phyloP scores from a whole-genome alignment of 2,329 filamentous ascomycete genomes.

The Cordyceps tenuipes region DNA sequence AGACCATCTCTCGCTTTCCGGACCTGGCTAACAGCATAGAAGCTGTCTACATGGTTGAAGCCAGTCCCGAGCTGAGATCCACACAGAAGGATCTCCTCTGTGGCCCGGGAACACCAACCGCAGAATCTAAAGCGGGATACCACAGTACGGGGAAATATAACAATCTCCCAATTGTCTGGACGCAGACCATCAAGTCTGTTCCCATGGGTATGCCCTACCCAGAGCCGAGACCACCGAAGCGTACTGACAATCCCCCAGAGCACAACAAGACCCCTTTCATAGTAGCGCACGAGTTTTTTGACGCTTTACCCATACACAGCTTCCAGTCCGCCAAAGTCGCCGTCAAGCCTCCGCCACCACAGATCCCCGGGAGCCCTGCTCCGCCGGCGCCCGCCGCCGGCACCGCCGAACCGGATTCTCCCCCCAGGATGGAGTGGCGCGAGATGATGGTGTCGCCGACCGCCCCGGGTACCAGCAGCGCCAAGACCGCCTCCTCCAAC shows the following conservation, averaged over 20 bases:
- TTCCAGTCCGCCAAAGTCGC: conserved; percentile 64
- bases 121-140: conserved; percentile 64
- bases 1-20: conserved; percentile 82
- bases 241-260: conserved; percentile 30
- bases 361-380: conserved; percentile 23
- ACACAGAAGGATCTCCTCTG: conserved; percentile 78
- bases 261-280: conserved; percentile 77
- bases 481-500: conserved; percentile 38
- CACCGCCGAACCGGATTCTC: conserved; percentile 29
- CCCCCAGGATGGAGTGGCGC: conserved; percentile 57
- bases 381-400: conserved; percentile 29
- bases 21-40: conserved; percentile 69
- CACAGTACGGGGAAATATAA: conserved; percentile 69
- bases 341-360: conserved; percentile 14
- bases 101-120: conserved; percentile 56
- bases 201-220: conserved; percentile 48
- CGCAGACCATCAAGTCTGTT: conserved; percentile 78
- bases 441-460: conserved; percentile 71
- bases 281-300: conserved; percentile 96
- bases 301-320: conserved; percentile 90
- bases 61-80: conserved; percentile 69
- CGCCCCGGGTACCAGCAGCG: conserved; percentile 45
- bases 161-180: conserved; percentile 73
- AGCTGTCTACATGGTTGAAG: conserved; percentile 88
- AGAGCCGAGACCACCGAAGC: neutral